Base-by-base conservation (phyloP, 257 asterid genomes). In the Phtheirospermum japonicum region DNA sequence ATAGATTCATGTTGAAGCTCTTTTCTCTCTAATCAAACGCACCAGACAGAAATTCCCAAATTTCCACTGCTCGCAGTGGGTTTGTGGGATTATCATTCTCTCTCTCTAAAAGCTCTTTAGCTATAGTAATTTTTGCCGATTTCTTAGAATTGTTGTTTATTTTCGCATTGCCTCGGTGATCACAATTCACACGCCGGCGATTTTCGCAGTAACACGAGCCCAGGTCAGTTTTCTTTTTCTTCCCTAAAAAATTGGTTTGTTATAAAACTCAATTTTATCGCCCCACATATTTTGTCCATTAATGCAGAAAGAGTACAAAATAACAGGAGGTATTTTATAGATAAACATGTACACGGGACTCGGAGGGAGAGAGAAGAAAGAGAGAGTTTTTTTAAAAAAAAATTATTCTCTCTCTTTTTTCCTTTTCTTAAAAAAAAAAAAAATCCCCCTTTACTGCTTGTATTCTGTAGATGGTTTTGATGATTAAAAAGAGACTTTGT, bases 171-270 rank as follows among this genome's bases (percentile, higher is more conserved):
- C 81, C 77, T 74, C 70, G 89, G 69, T 23, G 3, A 23, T 23
- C 28, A 23, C 28, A 63, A 69, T 63, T 74, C 79, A 39, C 75
- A 40, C 54, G 68, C 63, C 69, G 82, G 78, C 81, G 76, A 73
- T 59, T 48, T 69, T 9, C 16, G 57, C 73, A 19, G 54, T 18
- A 71, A 31, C 77, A 58, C 67, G 14, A 59, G 67, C 85, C 85
- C 79, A 83, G 92, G 92, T 85, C 85, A 75, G 82, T 40, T 65
- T 76, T 88, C 80, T 61, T 77, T 73, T 61, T 82, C 78, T 9
- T 59, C 1, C 9, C 4, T 37, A 37, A 6, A 6, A 19, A 45
- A 64, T 72, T 77, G 82, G 80, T 67, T 42, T 71, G 40, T 49
- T 64, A 67, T 76, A 66, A 40, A 77, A 80, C 77, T 75, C 74